phyloP scores from a whole-genome alignment of 176 grass and related monocot genomes.

The Stipa capillata region DNA sequence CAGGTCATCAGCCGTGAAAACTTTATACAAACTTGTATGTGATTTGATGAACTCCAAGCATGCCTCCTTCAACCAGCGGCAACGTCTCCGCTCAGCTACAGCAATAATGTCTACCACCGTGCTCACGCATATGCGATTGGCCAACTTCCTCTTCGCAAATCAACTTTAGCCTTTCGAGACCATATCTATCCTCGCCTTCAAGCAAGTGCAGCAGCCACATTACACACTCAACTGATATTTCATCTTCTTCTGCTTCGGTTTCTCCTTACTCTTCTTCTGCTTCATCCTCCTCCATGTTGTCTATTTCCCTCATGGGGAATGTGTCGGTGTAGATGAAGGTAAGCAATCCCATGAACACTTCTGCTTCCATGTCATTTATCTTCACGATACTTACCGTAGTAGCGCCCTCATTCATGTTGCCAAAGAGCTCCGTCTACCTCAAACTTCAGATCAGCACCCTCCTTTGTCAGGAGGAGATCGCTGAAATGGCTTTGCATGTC shows the following conservation, averaged over 20 bases:
- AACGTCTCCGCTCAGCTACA: background rate
- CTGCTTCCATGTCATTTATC: background rate
- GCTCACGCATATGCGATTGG: background rate
- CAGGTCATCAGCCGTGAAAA: background rate
- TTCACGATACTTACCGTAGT: accelerated
- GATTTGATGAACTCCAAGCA: background rate
- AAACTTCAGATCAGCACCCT: background rate
- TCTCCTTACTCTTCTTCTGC: no score
- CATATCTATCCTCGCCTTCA: background rate
- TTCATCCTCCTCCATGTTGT: background rate
- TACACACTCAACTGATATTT: background rate
- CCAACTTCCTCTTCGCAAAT: background rate
- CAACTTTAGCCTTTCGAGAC: background rate
- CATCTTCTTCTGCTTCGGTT: background rate
- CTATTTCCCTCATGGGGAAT: background rate
- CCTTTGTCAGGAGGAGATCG: background rate
- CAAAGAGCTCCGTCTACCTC: background rate
- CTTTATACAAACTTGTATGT: background rate
- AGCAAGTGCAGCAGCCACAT: background rate
- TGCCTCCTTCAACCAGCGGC: background rate
- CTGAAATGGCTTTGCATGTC: background rate
- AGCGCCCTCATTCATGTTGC: background rate
- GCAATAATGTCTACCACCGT: background rate
- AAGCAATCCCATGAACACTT: background rate
- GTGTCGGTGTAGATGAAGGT: background rate